A percentile compares a stretch with the other conserved stretches of the same genome.
phyloP scores from a whole-genome alignment of 2,329 filamentous ascomycete genomes.

The Sphaerulina musiva region DNA sequence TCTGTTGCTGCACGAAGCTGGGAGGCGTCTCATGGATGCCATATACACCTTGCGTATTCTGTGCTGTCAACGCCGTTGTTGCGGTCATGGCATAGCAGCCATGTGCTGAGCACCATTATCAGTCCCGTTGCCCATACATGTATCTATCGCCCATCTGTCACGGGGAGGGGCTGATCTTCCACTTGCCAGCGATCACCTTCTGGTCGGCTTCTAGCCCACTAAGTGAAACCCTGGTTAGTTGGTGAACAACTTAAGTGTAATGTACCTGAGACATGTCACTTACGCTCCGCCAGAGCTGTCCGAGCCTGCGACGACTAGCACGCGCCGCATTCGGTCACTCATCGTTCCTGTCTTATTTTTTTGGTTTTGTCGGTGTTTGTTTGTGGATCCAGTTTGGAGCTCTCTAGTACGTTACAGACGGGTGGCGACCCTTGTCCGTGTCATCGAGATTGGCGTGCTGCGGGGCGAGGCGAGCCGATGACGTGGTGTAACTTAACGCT shows the following conservation, averaged over 20 bases:
- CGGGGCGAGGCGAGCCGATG: constrained; percentile 9
- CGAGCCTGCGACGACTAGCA: constrained; percentile 79
- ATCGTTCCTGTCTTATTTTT: background rate
- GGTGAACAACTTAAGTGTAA: background rate
- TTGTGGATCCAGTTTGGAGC: background rate
- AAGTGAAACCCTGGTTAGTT: constrained; percentile 7
- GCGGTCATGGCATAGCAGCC: constrained; percentile 94
- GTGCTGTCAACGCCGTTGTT: constrained; percentile 89
- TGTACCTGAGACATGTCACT: constrained; percentile 33
- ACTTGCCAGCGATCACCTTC: constrained; percentile 59
- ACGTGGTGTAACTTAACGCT: constrained; percentile 1
- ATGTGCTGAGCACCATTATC: constrained; percentile 51
- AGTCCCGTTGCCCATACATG: background rate
- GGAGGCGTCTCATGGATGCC: constrained; percentile 74
- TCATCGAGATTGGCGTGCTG: constrained; percentile 10
- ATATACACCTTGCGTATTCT: constrained; percentile 80
- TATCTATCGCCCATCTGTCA: background rate
- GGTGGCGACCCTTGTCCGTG: background rate
- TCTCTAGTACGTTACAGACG: too few relatives aligned
- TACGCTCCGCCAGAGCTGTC: constrained; percentile 88
- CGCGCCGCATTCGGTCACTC: constrained; percentile 40
- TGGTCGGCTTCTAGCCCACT: constrained; percentile 94
- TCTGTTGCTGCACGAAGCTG: constrained; percentile 74
- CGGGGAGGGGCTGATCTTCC: background rate
- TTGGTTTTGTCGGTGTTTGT: background rate